These are phyloP conservation scores for Populus simonii DNA, from an alignment of 345 rosid genomes.

Conservation along the genomic window DNA sequence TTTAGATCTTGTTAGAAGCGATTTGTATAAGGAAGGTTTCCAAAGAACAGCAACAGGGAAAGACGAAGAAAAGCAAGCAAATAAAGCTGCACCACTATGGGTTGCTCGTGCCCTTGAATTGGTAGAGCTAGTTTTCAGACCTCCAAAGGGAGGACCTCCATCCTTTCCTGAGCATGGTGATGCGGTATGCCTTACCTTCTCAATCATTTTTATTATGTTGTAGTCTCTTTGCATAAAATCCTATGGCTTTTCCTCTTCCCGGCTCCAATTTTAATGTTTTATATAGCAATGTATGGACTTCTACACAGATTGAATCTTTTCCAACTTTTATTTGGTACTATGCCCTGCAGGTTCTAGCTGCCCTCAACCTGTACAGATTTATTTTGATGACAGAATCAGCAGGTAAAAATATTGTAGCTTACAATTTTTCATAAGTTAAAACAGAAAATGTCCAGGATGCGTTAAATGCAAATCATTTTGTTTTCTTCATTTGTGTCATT, in stretches of 20 bases:
- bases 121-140: constrained; percentile 68
- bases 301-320: neutral
- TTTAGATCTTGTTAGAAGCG: constrained; percentile 65
- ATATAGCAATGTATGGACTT: no score
- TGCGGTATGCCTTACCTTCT: constrained; percentile 42
- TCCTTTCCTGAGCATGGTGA: constrained; percentile 72
- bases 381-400: constrained; percentile 53
- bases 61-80: constrained; percentile 26
- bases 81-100: constrained; percentile 35
- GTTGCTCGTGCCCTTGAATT: constrained; percentile 53
- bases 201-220: neutral
- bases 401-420: constrained; percentile 41
- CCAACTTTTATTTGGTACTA: neutral
- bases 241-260: neutral
- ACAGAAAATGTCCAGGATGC: neutral
- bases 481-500: neutral
- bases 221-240: neutral
- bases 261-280: no score
- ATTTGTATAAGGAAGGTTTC: constrained; percentile 38
- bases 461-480: neutral
- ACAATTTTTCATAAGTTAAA: neutral
- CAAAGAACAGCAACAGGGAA: constrained; percentile 16
- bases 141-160: constrained; percentile 83
- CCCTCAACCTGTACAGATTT: constrained; percentile 82
- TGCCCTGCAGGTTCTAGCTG: constrained; percentile 64